phyloP scores from a whole-genome alignment of 345 rosid genomes.

The Hibiscus syriacus region DNA sequence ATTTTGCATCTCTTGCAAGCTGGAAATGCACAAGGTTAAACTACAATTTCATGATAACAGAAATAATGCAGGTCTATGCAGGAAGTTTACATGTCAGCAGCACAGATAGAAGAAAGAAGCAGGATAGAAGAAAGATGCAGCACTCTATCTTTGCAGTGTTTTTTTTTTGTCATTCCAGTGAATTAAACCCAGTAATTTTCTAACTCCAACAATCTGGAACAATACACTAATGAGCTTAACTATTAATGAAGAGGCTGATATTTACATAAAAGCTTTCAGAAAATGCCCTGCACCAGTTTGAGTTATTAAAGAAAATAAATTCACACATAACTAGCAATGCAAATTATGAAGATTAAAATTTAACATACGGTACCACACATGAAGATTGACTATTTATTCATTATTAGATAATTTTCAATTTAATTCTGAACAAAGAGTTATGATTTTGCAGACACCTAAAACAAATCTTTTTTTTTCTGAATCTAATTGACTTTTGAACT shows the following conservation, averaged over 20 bases:
- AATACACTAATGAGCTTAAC: background rate
- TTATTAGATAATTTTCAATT: background rate
- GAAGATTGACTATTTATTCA: background rate
- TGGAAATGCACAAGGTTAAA: slow-evolving; percentile 22
- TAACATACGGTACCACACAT: background rate
- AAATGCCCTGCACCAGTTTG: background rate
- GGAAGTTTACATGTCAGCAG: background rate
- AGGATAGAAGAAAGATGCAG: too few species aligned
- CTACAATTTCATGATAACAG: background rate
- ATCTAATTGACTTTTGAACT: background rate
- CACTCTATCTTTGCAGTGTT: background rate
- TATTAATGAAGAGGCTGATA: background rate
- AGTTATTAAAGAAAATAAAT: background rate
- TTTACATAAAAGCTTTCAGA: background rate
- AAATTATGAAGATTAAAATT: background rate
- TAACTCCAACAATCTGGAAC: background rate
- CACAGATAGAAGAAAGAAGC: background rate
- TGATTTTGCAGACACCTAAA: background rate
- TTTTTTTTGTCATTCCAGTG: background rate
- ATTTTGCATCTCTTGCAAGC: slow-evolving; percentile 66
- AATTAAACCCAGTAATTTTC: background rate
- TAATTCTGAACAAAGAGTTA: background rate
- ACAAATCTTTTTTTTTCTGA: background rate
- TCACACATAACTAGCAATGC: background rate
- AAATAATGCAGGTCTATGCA: background rate